Evolutionary conservation across 1,284 basidiomycete species (phyloP), one percentile per base, ranked within the genome.

Genomic region (Naganishia sp.): DNA sequence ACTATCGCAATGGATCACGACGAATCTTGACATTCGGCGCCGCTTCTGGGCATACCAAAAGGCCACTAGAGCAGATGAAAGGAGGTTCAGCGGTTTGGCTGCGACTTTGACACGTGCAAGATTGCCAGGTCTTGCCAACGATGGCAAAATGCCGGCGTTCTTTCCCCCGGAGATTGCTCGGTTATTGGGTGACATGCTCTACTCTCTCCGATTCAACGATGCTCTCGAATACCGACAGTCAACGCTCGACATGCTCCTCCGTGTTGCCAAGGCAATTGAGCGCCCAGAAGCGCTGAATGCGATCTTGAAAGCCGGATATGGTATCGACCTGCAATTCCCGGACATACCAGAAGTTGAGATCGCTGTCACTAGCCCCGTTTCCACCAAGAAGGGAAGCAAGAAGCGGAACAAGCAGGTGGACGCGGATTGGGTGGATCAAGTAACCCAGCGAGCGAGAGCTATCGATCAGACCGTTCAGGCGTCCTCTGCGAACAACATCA

Each of bases 131-230:
- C 46, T 61, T 11, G 59, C 33, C 18, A 42, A 49, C 50, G 48
- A 42, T n/a, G 33, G 39, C 7, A 18, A 39, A 15, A 54, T 56
- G 46, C 49, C 53, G 18, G 36, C 66, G 16, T 67, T 67, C 50
- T 67, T 67, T 43, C 66, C 66, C 2, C 66, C 60, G 2, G 61
- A 67, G 21, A 57, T 63, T 46, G 66, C 60, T 36, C 43, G 48
- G 31, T 13, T 63, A 7, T n/a, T 67, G 31, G 43, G 54, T 4
- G 42, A 56, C n/a, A 57, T 64, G 45, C 48, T 67, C 15, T 28
- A 44, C 33, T 56, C 60, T 15, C 60, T 63, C 36, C 45, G 48
- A 15, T 55, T 45, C 44, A 53, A 67, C 18, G 54, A 55, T 23
- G 33, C 44, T 2, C 21, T 44, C 7, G 61, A 61, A 21, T 64